phyloP scores from a whole-genome alignment of 192 early-diverging fungal species.

The Entomortierella parvispora region DNA sequence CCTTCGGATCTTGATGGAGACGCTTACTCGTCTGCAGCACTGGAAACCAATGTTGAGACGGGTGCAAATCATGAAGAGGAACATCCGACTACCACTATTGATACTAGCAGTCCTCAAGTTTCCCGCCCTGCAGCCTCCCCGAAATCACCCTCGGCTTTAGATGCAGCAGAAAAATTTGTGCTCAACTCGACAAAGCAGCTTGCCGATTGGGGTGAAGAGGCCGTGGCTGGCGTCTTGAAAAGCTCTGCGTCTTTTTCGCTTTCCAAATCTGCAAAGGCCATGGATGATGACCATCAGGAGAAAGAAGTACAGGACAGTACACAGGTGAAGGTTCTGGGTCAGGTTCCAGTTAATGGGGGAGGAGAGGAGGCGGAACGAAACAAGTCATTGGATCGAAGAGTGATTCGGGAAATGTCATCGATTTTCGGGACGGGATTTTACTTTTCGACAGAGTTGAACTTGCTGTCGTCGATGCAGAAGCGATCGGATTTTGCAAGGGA shows the following conservation, averaged over 20 bases:
- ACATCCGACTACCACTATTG: neutral
- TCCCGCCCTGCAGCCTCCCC: slow-evolving; percentile 1
- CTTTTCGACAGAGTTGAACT: slow-evolving; percentile 55
- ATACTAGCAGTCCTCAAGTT: neutral
- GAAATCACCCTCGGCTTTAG: slow-evolving; percentile 18
- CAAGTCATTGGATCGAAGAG: slow-evolving; percentile 53
- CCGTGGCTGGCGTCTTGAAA: slow-evolving; percentile 26
- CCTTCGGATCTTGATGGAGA: too few relatives aligned
- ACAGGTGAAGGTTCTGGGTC: neutral
- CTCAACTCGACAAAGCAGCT: slow-evolving; percentile 25
- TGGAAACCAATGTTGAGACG: too few relatives aligned
- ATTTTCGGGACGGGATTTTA: slow-evolving; percentile 61
- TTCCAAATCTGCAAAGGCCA: slow-evolving; percentile 5
- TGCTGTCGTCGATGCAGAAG: slow-evolving; percentile 19
- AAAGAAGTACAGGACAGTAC: neutral
- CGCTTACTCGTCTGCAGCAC: too few relatives aligned
- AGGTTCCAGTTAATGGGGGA: neutral
- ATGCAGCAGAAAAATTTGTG: slow-evolving; percentile 32
- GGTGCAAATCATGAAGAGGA: too few relatives aligned
- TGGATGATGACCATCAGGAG: neutral
- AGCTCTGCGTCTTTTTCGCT: slow-evolving; percentile 20
- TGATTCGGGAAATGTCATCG: slow-evolving; percentile 57
- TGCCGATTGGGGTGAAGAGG: slow-evolving; percentile 27
- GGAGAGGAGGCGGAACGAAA: slow-evolving; percentile 44
- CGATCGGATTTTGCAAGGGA: slow-evolving; percentile 6